Evolutionary conservation across 2,329 filamentous ascomycete genomes (phyloP), one percentile per base, ranked within the genome.

Genomic region (Aspergillus awamori): DNA sequence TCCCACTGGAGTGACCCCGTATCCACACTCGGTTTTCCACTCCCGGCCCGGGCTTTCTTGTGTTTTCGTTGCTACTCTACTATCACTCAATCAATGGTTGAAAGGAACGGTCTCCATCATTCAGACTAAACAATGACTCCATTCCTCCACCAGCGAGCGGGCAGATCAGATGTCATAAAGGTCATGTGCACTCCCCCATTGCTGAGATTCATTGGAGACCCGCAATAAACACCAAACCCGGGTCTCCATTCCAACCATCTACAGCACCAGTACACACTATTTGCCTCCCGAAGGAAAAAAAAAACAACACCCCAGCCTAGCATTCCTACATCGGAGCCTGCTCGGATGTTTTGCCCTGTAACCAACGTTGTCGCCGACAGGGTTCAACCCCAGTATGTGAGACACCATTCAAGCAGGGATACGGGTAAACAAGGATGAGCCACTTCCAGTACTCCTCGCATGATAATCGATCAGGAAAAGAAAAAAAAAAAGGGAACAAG

Each of bases 381-480:
- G 24, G 11, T 28, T 53, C 26, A 28, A 33, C 49, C 36, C 41
- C 53, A 33, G 48, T 30, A 38, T 41, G 36, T 61, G 58, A 61
- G 59, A 63, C 61, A 61, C 30, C 10, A 26, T 57, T 49, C 24
- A 58, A 53, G 49, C 56, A 55, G 56, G 59, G 59, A 43, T 62
- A 36, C 8, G 28, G 13, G 39, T 24, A 56, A 56, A 56, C 53
- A 56, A 56, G 53, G 39, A 56, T 28, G 15, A 45, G 41, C 39
- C 26, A 45, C 53, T 47, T n/a, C 24, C 33, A 36, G 10, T 8
- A 43, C 53, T 56, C 53, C 53, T 58, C 43, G 49, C 53, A 53
- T 57, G 30, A 52, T 36, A 55, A 55, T 51, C 36, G 33, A 36
- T 36, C 33, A 30, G 33, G 13, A 36, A 33, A 33, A 33, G 4